Evolutionary conservation across 129 eudicot genomes (phyloP), one percentile per base, ranked within the genome.

Genomic region (Tagetes patula): DNA sequence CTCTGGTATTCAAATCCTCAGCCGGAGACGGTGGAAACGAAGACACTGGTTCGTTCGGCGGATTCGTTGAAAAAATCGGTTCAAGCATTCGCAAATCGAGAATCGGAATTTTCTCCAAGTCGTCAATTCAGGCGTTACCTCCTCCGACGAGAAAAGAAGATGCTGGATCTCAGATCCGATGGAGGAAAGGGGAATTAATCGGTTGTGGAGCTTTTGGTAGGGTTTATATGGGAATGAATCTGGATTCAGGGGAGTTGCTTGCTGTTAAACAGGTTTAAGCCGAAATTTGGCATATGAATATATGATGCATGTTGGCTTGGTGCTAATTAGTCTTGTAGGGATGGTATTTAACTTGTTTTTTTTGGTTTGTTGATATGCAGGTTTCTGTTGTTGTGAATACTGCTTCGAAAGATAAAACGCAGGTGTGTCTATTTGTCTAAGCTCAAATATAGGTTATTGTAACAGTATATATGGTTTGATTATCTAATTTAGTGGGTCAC

Each of bases 191-290:
- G 66, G 97, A 94, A 59, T 67, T 94, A 79, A 94, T 94, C 54
- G 99, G 99, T 3, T 90, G 89, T 27, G 99, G 99, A 32, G 99
- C 97, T 5, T 90, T 94, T 76, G 99, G 99, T 4, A 77, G 95
- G 85, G 99, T 94, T 83, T 86, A 94, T 74, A 94, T 94, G 99
- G 99, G 99, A 54, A 90, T 94, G 99, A 90, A 94, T 74, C 84
- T 94, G 4, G 99, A 94, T 83, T 94, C 99, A 5, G 99, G 99
- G 33, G 99, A 94, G 79, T 80, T 94, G 9, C 85, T 90, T 70
- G 99, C 99, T 59, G 94, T 94, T 3, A 94, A 94, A 69, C 97
- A 94, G 99, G 99, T 69, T 33, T 40, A 63, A n/a, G 30, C 47
- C 31, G 5, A 13, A 50, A 45, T 56, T 61, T 61, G 20, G n/a